Evolutionary conservation across 768 basidiomycete genomes (phyloP).

Genomic region (Coprinopsis strossmayeri): DNA sequence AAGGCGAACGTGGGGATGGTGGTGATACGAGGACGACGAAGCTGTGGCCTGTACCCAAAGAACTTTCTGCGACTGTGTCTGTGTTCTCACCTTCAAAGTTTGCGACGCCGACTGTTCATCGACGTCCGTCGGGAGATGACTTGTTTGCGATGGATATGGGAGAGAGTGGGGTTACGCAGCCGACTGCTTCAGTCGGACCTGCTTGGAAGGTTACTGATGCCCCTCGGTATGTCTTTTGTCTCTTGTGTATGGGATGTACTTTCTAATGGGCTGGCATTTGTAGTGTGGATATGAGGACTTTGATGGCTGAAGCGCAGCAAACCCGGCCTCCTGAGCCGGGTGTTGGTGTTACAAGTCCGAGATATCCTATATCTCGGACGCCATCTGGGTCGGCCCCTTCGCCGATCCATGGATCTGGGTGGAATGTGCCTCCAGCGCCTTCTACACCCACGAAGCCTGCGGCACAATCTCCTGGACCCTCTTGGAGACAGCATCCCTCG

Average conservation of each 20-base stretch:
- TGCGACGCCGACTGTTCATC: conserved; percentile 21
- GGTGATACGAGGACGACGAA: conserved; percentile 13
- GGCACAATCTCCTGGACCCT: not conserved
- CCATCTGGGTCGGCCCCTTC: not conserved
- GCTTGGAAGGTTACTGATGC: conserved; percentile 45
- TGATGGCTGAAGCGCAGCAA: conserved; percentile 69
- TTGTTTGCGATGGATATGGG: conserved; percentile 80
- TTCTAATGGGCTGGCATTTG: conserved; percentile 11
- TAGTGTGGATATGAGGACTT: conserved; percentile 77
- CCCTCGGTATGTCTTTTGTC: conserved; percentile 39
- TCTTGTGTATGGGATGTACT: conserved; percentile 5
- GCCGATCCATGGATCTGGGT: not conserved
- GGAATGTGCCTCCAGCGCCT: not conserved
- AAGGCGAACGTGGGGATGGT: conserved; percentile 8
- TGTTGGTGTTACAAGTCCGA: not conserved
- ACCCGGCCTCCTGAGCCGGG: conserved; percentile 1
- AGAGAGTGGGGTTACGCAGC: conserved; percentile 17
- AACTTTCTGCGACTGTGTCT: not conserved
- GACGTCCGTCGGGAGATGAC: conserved; percentile 48
- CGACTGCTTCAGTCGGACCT: conserved; percentile 13
- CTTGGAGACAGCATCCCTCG: conserved; percentile 1
- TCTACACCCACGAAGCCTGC: not conserved
- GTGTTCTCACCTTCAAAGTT: conserved; percentile 8
- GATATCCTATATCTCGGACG: not conserved
- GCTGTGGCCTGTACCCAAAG: not conserved